These are phyloP conservation scores for Mucor racemosus DNA, from an alignment of 371 early-diverging fungal species.

Conservation along the genomic window DNA sequence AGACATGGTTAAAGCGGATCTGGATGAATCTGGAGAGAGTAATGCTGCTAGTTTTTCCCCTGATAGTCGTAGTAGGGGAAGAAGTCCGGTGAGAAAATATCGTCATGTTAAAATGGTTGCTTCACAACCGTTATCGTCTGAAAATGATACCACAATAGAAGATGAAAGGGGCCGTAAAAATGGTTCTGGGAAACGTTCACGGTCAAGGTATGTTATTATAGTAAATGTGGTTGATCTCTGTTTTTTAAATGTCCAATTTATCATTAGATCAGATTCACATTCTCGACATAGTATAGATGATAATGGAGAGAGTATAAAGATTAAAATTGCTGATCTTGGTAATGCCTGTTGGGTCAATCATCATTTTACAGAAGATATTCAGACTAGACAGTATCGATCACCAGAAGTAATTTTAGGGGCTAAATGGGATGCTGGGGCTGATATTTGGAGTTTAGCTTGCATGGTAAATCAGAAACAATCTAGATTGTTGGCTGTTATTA, in stretches of 20 bases:
- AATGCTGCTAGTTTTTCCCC: not conserved
- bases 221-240: not conserved
- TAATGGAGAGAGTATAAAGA: conserved; percentile 52
- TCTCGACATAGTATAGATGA: conserved; percentile 6
- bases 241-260: not conserved
- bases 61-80: conserved; percentile 32
- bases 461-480: conserved; percentile 59
- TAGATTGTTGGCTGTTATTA: not conserved
- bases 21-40: not conserved
- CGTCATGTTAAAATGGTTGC: conserved; percentile 39
- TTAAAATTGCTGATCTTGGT: conserved; percentile 98
- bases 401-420: conserved; percentile 97
- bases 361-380: conserved; percentile 96
- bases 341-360: conserved; percentile 97
- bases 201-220: conserved; percentile 15
- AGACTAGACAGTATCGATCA: conserved; percentile 97
- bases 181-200: conserved; percentile 17
- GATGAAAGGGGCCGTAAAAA: conserved; percentile 23
- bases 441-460: conserved; percentile 98
- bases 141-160: conserved; percentile 1
- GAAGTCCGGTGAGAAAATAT: conserved; percentile 35
- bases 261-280: conserved; percentile 12
- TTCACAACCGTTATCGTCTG: conserved; percentile 43
- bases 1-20: not conserved
- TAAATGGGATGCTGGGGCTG: conserved; percentile 91